A percentile compares a stretch with the other conserved stretches of the same genome.
Evolutionary conservation across 257 asterid genomes (phyloP).

Genomic region (Capsicum pubescens): DNA sequence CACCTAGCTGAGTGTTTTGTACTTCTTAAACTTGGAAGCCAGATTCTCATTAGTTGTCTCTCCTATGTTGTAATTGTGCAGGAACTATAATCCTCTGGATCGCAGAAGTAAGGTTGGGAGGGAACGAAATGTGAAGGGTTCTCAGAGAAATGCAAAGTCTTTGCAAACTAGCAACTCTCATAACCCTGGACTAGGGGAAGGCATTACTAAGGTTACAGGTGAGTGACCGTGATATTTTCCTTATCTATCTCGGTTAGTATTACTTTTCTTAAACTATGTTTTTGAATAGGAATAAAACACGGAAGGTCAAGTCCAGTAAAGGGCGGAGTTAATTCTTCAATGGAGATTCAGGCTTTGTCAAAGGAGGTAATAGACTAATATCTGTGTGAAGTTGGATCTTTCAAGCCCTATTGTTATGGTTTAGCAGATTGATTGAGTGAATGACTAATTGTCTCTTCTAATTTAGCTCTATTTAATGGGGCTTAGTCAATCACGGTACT

Average conservation of each 20-base stretch:
- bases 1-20: slow-evolving; percentile 24
- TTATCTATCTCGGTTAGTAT: slow-evolving; percentile 7
- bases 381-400: slow-evolving; percentile 17
- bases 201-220: slow-evolving; percentile 54
- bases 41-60: neutral
- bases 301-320: slow-evolving; percentile 46
- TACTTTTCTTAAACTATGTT: slow-evolving; percentile 22
- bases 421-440: slow-evolving; percentile 5
- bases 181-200: slow-evolving; percentile 52
- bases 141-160: slow-evolving; percentile 71
- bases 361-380: slow-evolving; percentile 61
- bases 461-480: neutral
- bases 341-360: slow-evolving; percentile 58
- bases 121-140: slow-evolving; percentile 58
- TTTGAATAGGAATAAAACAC: slow-evolving; percentile 53
- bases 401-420: neutral
- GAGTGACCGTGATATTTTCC: slow-evolving; percentile 26
- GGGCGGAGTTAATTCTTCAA: slow-evolving; percentile 42
- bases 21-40: slow-evolving; percentile 16
- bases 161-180: slow-evolving; percentile 64
- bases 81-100: slow-evolving; percentile 86
- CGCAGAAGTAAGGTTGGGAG: slow-evolving; percentile 84
- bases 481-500: neutral
- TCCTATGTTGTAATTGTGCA: slow-evolving; percentile 41
- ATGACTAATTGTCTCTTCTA: slow-evolving; percentile 6